Evolutionary conservation across 2,329 filamentous ascomycete genomes (phyloP).

Genomic region (Ilyonectria robusta): DNA sequence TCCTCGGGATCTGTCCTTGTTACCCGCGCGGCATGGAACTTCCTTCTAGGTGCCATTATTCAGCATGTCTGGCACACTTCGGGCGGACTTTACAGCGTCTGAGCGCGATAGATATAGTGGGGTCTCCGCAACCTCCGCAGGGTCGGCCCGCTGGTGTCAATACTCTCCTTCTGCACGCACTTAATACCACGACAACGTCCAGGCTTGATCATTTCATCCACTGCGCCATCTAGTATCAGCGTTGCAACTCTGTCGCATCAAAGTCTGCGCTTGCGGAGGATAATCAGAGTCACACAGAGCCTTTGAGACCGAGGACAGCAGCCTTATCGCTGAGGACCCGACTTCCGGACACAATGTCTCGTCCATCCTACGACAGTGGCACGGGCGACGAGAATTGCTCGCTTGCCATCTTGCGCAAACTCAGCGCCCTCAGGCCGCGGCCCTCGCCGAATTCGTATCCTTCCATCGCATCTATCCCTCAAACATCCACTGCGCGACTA

Average conservation of each 20-base stretch:
- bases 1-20: slow-evolving; percentile 4
- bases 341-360: slow-evolving; percentile 33
- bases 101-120: background rate
- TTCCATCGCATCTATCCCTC: slow-evolving; percentile 51
- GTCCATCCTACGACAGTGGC: slow-evolving; percentile 13
- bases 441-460: slow-evolving; percentile 46
- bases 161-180: slow-evolving; percentile 1
- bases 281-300: background rate
- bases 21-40: slow-evolving; percentile 10
- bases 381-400: slow-evolving; percentile 27
- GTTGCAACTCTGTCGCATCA: slow-evolving; percentile 1
- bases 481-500: slow-evolving; percentile 49
- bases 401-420: slow-evolving; percentile 45
- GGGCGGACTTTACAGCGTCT: slow-evolving; percentile 22
- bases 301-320: background rate
- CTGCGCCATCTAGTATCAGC: background rate
- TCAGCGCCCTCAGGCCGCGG: slow-evolving; percentile 37
- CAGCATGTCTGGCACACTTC: slow-evolving; percentile 2
- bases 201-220: slow-evolving; percentile 1
- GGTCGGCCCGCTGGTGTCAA: slow-evolving; percentile 3
- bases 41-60: slow-evolving; percentile 7
- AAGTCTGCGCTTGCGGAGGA: no score
- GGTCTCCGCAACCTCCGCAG: slow-evolving; percentile 23
- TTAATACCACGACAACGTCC: slow-evolving; percentile 1
- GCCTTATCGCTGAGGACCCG: background rate